Percentiles rank a stretch among this genome's conserved stretches.
These are phyloP conservation scores for Aspergillus pseudoterreus DNA, from an alignment of 2,329 filamentous ascomycete genomes.

Conservation along the genomic window DNA sequence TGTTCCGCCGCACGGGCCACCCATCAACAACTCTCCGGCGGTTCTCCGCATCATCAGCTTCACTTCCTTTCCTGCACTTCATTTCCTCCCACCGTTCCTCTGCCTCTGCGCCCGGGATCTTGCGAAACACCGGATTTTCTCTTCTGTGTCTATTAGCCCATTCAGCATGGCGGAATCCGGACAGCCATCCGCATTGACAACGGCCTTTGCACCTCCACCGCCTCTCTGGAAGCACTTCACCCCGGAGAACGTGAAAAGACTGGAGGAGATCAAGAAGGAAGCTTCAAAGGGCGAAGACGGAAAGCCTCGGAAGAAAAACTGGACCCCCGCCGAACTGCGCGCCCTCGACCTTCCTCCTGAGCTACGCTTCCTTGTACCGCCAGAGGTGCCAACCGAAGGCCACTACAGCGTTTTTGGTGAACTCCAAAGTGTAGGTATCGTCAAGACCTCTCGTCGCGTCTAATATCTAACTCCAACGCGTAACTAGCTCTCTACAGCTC, in stretches of 20 bases:
- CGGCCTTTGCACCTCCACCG: slow-evolving; percentile 80
- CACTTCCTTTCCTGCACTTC: background rate
- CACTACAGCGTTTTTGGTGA: slow-evolving; percentile 73
- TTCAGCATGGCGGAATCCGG: slow-evolving; percentile 58
- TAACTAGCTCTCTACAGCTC: slow-evolving; percentile 52
- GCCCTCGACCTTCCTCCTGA: slow-evolving; percentile 60
- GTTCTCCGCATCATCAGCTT: slow-evolving; percentile 14
- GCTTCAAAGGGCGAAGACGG: slow-evolving; percentile 26
- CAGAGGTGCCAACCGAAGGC: slow-evolving; percentile 66
- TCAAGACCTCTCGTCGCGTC: too few relatives aligned
- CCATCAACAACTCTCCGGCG: background rate
- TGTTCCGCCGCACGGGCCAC: slow-evolving; percentile 16
- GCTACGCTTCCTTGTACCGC: slow-evolving; percentile 75
- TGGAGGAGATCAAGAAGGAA: slow-evolving; percentile 49
- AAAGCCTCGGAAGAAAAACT: slow-evolving; percentile 27
- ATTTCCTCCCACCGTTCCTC: background rate
- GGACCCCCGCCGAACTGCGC: slow-evolving; percentile 32
- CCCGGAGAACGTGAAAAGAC: slow-evolving; percentile 62
- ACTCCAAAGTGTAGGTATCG: slow-evolving; percentile 51
- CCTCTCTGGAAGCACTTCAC: slow-evolving; percentile 90
- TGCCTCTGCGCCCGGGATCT: too few relatives aligned
- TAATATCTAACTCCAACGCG: background rate
- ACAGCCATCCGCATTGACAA: slow-evolving; percentile 47
- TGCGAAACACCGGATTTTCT: too few relatives aligned
- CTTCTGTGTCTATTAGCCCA: too few relatives aligned